Evolutionary conservation across 139 green algal genomes (phyloP), one percentile per base, ranked within the genome.

Genomic region (Yamagishiella unicocca): DNA sequence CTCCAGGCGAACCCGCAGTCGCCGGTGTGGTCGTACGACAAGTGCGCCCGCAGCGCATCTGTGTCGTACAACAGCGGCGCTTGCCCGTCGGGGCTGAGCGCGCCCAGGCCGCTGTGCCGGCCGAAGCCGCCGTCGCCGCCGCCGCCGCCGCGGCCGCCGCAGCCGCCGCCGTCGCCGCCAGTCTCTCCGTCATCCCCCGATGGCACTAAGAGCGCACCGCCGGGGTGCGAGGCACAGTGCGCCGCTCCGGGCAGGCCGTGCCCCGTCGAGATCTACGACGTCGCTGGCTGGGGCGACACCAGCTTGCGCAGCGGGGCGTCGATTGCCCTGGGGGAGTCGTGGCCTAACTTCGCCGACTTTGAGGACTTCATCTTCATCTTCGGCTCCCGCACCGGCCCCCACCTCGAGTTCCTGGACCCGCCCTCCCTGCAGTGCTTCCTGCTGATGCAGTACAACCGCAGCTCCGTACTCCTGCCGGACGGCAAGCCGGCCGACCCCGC

Each of bases 341-440:
- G 58, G 58, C 19, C 14, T 6, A 6, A 68, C 58, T 68, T 68
- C 31, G 58, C 58, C 58, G 31, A 68, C 22, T 68, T 68, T 22
- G 19, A 9, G 58, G 58, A 68, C n/a, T n/a, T n/a, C n/a, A 43
- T 84, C 55, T 54, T 17, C 55, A 55, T 85, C 61, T 62, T 62
- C 19, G 79, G 79, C 4, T 33, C 40, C 29, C 9, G 31, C 38
- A 33, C 5, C 40, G 79, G 66, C 12, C 38, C 50, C 31, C 79
- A 85, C 31, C 43, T 85, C 35, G 79, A 85, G 79, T 85, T 85
- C 58, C 66, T 74, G 37, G 38, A 70, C 14, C 29, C 6, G 29
- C 5, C 1, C 25, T 50, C 61, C 17, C 79, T 85, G 25, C 78
- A 74, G 27, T 82, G 74, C 74, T 82, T 82, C 31, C 67, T 82